These are phyloP conservation scores for Tricholoma sp. DNA, from an alignment of 768 basidiomycete species.

Conservation along the genomic window DNA sequence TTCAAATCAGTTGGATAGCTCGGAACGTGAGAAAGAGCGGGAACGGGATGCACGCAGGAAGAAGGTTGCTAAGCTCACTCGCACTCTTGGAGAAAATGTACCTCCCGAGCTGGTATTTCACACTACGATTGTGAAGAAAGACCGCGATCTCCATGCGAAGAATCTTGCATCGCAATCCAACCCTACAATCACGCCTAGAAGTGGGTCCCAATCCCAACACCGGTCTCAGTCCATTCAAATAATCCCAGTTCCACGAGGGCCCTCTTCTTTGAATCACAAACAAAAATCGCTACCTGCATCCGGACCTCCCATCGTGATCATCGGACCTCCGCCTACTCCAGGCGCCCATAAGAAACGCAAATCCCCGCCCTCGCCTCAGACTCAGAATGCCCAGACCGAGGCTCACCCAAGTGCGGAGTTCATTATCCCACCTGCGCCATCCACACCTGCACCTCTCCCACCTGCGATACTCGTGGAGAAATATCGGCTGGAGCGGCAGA, in stretches of 20 bases:
- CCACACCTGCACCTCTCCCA: neutral
- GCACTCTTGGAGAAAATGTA: conserved; percentile 48
- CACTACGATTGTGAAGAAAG: neutral
- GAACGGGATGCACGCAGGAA: conserved; percentile 33
- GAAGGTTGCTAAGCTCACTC: conserved; percentile 44
- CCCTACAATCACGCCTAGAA: neutral
- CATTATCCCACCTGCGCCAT: neutral
- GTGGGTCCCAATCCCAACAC: neutral
- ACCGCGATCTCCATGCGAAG: neutral
- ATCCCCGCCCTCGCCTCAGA: neutral
- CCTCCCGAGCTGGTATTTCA: conserved; percentile 44
- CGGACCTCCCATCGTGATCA: neutral
- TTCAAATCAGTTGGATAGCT: conserved; percentile 11
- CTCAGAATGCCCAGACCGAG: neutral
- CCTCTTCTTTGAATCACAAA: neutral
- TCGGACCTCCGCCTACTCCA: neutral
- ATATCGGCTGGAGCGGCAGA: neutral
- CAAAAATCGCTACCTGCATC: neutral
- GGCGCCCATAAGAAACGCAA: neutral
- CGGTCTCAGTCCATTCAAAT: neutral
- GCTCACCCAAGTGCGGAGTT: neutral
- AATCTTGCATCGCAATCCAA: neutral
- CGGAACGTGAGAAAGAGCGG: conserved; percentile 7
- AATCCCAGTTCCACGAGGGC: neutral
- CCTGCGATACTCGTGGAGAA: neutral